phyloP scores from a whole-genome alignment of 2,329 filamentous ascomycete species.

The Cryphonectria radicalis region DNA sequence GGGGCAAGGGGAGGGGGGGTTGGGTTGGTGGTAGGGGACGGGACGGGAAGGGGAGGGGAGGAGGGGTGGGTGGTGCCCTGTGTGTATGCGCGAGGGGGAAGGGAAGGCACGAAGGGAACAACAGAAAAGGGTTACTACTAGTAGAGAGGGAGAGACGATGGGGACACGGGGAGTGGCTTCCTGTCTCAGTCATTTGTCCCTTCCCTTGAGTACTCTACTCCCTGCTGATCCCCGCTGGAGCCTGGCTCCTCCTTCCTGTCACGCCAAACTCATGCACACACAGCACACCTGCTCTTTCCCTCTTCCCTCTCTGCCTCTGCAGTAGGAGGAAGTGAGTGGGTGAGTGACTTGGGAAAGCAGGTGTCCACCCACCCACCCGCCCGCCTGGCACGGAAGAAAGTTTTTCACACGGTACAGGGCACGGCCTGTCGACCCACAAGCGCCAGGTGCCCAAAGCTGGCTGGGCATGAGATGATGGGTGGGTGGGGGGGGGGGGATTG shows the following conservation, averaged over 20 bases:
- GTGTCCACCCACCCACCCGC: not conserved
- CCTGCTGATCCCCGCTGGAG: not conserved
- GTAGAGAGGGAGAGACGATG: constrained; percentile 1
- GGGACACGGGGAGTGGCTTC: constrained; percentile 19
- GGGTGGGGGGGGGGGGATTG: no score
- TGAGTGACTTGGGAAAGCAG: not conserved
- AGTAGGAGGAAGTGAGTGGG: no score
- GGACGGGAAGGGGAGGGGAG: not conserved
- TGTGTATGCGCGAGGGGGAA: constrained; percentile 19
- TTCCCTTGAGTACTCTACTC: constrained; percentile 5
- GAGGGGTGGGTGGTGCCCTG: constrained; percentile 7
- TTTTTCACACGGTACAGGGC: not conserved
- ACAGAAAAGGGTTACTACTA: no score
- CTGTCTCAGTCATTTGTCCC: constrained; percentile 12
- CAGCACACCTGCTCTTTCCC: not conserved
- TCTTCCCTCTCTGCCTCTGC: not conserved
- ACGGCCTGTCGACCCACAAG: not conserved
- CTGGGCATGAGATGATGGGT: not conserved
- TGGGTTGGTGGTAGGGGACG: no score
- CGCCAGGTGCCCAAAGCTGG: constrained; percentile 1
- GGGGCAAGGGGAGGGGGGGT: not conserved
- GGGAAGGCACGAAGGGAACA: constrained; percentile 22
- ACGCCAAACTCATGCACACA: constrained; percentile 1
- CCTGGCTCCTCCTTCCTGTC: constrained; percentile 2
- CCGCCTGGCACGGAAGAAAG: not conserved